phyloP scores from a whole-genome alignment of 176 grass and related monocot species.

The Carex scoparia region DNA sequence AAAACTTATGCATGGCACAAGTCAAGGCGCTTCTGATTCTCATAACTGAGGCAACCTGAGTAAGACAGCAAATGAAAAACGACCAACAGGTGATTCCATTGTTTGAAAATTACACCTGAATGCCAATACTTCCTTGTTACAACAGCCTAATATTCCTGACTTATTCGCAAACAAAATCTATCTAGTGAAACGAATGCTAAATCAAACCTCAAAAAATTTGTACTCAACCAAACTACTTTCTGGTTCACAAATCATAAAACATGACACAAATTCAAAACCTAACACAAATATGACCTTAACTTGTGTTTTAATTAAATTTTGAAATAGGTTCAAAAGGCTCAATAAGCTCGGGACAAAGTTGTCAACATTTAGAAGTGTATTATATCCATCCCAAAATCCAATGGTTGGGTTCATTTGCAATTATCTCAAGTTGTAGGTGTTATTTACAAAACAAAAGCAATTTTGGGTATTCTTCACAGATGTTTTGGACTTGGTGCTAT shows the following conservation, averaged over 20 bases:
- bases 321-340: neutral
- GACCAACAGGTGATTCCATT: neutral
- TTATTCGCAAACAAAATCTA: neutral
- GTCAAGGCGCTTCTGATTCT: constrained; percentile 42
- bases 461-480: neutral
- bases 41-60: constrained; percentile 47
- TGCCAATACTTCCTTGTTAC: neutral
- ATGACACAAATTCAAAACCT: neutral
- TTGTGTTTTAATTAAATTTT: neutral
- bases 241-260: neutral
- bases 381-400: neutral
- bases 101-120: neutral
- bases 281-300: neutral
- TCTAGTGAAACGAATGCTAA: neutral
- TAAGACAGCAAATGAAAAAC: neutral
- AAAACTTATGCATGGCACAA: constrained; percentile 39
- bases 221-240: neutral
- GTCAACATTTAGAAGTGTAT: neutral
- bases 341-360: neutral
- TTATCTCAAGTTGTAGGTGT: neutral
- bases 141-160: neutral
- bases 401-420: neutral
- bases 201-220: neutral
- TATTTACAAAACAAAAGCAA: neutral
- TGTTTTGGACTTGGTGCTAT: neutral